Base-by-base conservation (phyloP, 177 flowering plant genomes). In the Vitis hybrid region DNA sequence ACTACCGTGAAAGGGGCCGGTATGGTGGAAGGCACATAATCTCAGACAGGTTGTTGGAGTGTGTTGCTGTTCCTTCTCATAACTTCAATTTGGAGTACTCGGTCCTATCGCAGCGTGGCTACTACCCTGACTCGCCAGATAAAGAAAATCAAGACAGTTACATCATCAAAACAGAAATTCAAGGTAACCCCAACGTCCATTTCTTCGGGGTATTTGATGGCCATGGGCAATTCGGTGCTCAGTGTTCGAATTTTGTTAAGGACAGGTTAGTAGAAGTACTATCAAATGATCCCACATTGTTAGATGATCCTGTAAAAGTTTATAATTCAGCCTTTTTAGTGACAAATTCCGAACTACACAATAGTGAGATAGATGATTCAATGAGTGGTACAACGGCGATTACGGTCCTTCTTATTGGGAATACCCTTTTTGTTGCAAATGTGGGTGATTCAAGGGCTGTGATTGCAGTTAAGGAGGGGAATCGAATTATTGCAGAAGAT, bases 351-450 rank as follows among this genome's bases (percentile, higher is more conserved):
- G 97, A 89, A 65, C 86, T 96, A 33, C 94, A 86, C 75, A 65
- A 73, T 19, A 90, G 90, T 79, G 89, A 82, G 45, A 90, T 96
- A 57, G 98, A 96, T 78, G 99, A 96, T 83, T 63, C 88, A 2
- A 87, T 90, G 96, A 96, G 99, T 82, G 99, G 99, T 56, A 96
- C 99, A 9, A 96, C 99, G 2, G 98, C 99, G 0, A 88, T 96
- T 22, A 90, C 95, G 0, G 97, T 86, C 63, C 90, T 96, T 69
- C 83, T 92, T 56, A 59, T 83, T 67, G 99, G 92, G 61, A 84
- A 88, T 71, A 88, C 81, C 15, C 76, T 96, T 68, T 88, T 72
- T 75, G 93, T 94, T 26, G 99, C 97, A 0, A 96, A 94, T 85
- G 99, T 86, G 69, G 99, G 99, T 71, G 99, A 96, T 81, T 96